Base-by-base conservation (phyloP, 2,329 filamentous ascomycete genomes). In the Scedosporium apiospermum region DNA sequence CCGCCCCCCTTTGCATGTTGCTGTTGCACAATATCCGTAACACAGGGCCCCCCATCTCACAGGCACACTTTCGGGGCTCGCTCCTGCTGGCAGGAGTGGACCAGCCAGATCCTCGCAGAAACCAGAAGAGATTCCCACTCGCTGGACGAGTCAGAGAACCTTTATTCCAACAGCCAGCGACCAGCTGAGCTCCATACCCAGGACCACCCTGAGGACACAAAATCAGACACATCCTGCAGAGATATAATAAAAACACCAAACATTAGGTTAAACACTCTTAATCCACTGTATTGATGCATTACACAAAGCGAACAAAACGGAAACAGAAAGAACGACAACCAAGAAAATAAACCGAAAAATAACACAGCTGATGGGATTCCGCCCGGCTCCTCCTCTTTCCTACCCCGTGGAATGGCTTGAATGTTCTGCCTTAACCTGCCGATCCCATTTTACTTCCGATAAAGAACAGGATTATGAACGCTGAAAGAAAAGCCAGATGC, bases 161-260 rank as follows among this genome's bases (percentile, higher is more conserved):
- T 30, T 30, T 6, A 34, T 34, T 34, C 30, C 6, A 34, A 34
- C 30, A 34, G 30, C 30, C 30, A 34, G 30, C 30, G 6, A 9
- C 30, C 30, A 34, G 30, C 30, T 26, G 18, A 38, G 14, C n/a
- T 58, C 30, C 16, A n/a, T 21, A 30, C 18, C n/a, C 6, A 21
- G 53, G 49, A 61, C 62, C n/a, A 64, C 63, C 14, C 61, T 26
- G 2, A 34, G 34, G 1, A 64, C 18, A 42, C 61, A 64, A 5
- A 60, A 34, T 34, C 30, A 34, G 30, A 34, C 30, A 34, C 30
- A 34, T 34, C 61, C 18, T 62, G 42, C 23, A 18, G 30, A 27
- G 14, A 41, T 18, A 21, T 53, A n/a, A 23, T 23, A 42, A 12
- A 16, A 14, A 41, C 38, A n/a, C 7, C 41, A 26, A n/a, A n/a